These are phyloP conservation scores for Nothophaeocryptopus gaeumannii DNA, from an alignment of 2,329 filamentous ascomycete species.

Conservation along the genomic window DNA sequence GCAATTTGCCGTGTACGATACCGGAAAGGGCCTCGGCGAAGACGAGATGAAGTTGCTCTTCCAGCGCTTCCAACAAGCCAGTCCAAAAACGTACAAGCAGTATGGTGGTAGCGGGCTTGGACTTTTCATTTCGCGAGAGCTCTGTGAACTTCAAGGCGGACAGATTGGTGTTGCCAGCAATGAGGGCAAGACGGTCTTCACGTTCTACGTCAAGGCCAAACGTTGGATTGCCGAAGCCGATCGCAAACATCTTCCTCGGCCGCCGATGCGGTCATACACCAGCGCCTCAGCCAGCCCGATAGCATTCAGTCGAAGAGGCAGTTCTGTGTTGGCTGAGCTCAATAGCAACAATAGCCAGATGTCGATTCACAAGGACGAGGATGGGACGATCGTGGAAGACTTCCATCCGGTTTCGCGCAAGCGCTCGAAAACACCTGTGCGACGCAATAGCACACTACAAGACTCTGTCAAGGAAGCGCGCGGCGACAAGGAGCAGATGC, in stretches of 20 bases:
- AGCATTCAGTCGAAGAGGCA: conserved; percentile 26
- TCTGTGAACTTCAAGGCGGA: conserved; percentile 44
- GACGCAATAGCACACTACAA: not conserved
- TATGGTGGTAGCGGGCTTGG: conserved; percentile 47
- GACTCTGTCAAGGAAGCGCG: not conserved
- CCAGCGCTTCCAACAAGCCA: conserved; percentile 41
- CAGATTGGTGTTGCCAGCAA: conserved; percentile 46
- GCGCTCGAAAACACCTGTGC: conserved; percentile 1
- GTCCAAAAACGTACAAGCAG: conserved; percentile 35
- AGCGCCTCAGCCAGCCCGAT: conserved; percentile 29
- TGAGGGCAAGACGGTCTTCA: conserved; percentile 43
- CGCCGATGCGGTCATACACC: conserved; percentile 13
- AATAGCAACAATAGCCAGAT: conserved; percentile 6
- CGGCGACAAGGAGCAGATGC: conserved; percentile 20
- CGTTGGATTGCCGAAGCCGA: conserved; percentile 15
- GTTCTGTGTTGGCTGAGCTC: conserved; percentile 15
- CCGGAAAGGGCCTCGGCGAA: conserved; percentile 40
- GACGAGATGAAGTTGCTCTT: conserved; percentile 43
- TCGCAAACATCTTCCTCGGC: not conserved
- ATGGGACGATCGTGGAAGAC: conserved; percentile 10
- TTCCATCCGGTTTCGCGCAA: conserved; percentile 15
- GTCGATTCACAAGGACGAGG: not conserved
- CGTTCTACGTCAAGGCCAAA: conserved; percentile 44
- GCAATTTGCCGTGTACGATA: conserved; percentile 45
- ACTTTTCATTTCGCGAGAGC: conserved; percentile 46